These are phyloP conservation scores for Xenoacremonium recifei DNA, from an alignment of 2,329 filamentous ascomycete species.

Conservation along the genomic window DNA sequence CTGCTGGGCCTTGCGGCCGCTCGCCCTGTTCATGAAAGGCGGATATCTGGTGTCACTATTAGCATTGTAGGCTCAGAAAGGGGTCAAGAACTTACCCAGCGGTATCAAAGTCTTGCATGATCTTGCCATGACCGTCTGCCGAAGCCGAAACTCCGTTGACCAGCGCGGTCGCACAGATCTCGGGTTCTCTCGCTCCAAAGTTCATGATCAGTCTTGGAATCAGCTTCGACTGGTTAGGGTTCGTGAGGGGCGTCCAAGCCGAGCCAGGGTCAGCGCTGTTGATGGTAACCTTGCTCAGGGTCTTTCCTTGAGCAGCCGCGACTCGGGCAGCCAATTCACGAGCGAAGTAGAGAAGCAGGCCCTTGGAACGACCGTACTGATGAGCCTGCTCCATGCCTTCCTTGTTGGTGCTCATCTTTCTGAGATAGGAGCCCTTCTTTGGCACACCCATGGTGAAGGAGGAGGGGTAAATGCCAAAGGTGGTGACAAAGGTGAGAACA, in stretches of 20 bases:
- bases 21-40: constrained; percentile 33
- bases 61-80: neutral
- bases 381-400: constrained; percentile 35
- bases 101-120: constrained; percentile 37
- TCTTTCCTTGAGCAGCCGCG: constrained; percentile 17
- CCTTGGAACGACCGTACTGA: constrained; percentile 38
- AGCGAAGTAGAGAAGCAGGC: constrained; percentile 35
- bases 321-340: constrained; percentile 33
- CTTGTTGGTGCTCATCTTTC: constrained; percentile 34
- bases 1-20: constrained; percentile 18
- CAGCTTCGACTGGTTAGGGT: constrained; percentile 32
- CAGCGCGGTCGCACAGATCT: constrained; percentile 35
- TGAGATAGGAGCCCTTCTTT: constrained; percentile 32
- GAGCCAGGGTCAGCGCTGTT: constrained; percentile 39
- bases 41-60: constrained; percentile 26
- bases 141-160: constrained; percentile 35
- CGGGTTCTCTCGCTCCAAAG: constrained; percentile 33
- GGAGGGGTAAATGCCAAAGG: constrained; percentile 36
- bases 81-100: constrained; percentile 25
- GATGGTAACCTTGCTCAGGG: constrained; percentile 30
- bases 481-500: constrained; percentile 37
- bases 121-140: constrained; percentile 32
- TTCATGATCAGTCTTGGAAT: constrained; percentile 39
- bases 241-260: constrained; percentile 37
- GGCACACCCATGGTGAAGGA: constrained; percentile 36